These are phyloP conservation scores for Cerrena zonata DNA, from an alignment of 1,284 basidiomycete species.

Conservation along the genomic window DNA sequence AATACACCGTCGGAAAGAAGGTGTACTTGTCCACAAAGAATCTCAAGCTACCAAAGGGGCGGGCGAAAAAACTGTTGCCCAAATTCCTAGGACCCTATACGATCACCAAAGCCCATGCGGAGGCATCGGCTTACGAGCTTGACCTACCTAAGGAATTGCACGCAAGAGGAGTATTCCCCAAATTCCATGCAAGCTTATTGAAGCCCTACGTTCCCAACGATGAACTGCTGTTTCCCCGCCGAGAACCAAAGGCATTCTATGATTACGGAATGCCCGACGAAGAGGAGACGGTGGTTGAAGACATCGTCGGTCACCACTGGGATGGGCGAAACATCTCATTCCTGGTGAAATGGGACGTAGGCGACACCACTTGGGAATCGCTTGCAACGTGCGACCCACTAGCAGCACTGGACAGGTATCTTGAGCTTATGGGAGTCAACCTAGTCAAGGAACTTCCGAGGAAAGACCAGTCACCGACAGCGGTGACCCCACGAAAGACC, in stretches of 20 bases:
- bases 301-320: constrained; percentile 27
- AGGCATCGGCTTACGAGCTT: constrained; percentile 21
- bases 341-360: constrained; percentile 29
- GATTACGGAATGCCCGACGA: constrained; percentile 20
- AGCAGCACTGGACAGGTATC: constrained; percentile 22
- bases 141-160: constrained; percentile 22
- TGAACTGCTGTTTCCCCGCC: constrained; percentile 16
- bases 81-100: constrained; percentile 30
- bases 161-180: constrained; percentile 18
- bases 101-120: constrained; percentile 12
- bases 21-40: constrained; percentile 34
- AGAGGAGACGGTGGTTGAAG: constrained; percentile 14
- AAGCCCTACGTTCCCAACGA: constrained; percentile 16
- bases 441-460: not conserved
- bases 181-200: constrained; percentile 22
- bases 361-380: constrained; percentile 29
- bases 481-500: too few species aligned
- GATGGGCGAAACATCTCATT: constrained; percentile 21
- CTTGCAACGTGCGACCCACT: constrained; percentile 16
- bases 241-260: constrained; percentile 16
- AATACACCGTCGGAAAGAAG: constrained; percentile 16
- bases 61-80: too few species aligned
- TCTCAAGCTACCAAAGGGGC: too few species aligned
- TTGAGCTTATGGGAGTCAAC: constrained; percentile 12
- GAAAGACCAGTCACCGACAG: too few species aligned